These are phyloP conservation scores for Davidsoniella virescens DNA, from an alignment of 2,329 filamentous ascomycete genomes.

Conservation along the genomic window DNA sequence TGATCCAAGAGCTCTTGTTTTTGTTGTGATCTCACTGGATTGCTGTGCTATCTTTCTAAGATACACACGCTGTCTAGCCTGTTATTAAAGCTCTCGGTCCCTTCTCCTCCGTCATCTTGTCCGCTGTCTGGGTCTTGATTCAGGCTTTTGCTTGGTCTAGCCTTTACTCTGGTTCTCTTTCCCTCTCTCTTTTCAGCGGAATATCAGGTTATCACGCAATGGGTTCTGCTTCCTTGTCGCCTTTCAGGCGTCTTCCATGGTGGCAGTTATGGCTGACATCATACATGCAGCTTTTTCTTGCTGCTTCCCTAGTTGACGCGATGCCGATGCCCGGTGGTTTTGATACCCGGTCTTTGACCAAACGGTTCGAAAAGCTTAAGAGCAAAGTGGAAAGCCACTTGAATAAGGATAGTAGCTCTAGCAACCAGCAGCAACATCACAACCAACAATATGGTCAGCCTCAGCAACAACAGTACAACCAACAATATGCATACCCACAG, in stretches of 20 bases:
- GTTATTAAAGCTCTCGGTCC: too few relatives aligned
- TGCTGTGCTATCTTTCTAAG: too few relatives aligned
- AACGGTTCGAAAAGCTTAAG: slow-evolving; percentile 12
- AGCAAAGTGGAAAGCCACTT: slow-evolving; percentile 10
- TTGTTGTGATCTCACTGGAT: too few relatives aligned
- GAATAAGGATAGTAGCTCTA: not conserved
- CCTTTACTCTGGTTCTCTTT: not conserved
- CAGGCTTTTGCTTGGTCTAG: too few relatives aligned
- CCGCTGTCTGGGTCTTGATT: too few relatives aligned
- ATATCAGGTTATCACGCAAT: not conserved
- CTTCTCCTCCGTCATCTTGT: too few relatives aligned
- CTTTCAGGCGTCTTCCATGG: not conserved
- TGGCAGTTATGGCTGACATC: slow-evolving; percentile 8
- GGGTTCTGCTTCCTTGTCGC: not conserved
- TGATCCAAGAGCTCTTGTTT: too few relatives aligned
- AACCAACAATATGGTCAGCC: not conserved
- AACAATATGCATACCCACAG: not conserved
- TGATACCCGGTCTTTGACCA: slow-evolving; percentile 4
- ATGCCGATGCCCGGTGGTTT: slow-evolving; percentile 8
- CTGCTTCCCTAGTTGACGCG: not conserved
- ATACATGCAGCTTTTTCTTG: slow-evolving; percentile 4
- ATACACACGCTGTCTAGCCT: too few relatives aligned
- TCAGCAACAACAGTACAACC: slow-evolving; percentile 1
- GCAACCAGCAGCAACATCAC: not conserved
- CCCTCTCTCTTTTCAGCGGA: not conserved